Conservation (phyloP, 441 rosid genomes). For the Eruca vesicaria region DNA sequence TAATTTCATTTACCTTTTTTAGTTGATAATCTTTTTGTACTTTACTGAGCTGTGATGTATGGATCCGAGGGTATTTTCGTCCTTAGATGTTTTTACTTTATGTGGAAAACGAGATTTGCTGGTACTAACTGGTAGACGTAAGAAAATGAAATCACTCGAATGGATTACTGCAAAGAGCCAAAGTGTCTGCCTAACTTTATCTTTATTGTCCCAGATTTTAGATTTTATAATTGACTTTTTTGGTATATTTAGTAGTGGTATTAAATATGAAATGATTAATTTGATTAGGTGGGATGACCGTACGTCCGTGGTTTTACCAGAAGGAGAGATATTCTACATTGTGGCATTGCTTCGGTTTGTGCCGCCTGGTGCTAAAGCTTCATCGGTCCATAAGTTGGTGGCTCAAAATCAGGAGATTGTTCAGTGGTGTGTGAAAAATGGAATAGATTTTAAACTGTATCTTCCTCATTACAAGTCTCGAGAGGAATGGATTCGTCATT, state of each 20-base stretch:
- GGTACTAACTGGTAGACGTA: slow-evolving; percentile 16
- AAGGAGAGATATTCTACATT: slow-evolving; percentile 76
- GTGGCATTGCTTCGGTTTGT: slow-evolving; percentile 82
- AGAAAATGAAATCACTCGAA: slow-evolving; percentile 18
- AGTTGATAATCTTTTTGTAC: slow-evolving; percentile 6
- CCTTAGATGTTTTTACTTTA: not conserved
- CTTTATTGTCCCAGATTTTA: not conserved
- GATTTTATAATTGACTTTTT: not conserved
- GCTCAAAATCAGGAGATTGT: slow-evolving; percentile 66
- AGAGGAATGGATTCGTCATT: slow-evolving; percentile 82
- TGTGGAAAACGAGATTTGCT: slow-evolving; percentile 43
- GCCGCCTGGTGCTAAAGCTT: slow-evolving; percentile 36
- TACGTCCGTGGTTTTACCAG: slow-evolving; percentile 66
- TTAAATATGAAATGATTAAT: not conserved
- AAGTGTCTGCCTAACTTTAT: not conserved
- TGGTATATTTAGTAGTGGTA: not conserved
- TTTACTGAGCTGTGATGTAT: not conserved
- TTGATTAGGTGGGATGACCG: slow-evolving; percentile 67
- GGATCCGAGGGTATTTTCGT: slow-evolving; percentile 37
- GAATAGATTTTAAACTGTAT: slow-evolving; percentile 75
- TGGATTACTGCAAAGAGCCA: slow-evolving; percentile 6
- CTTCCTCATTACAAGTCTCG: slow-evolving; percentile 76
- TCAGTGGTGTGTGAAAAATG: slow-evolving; percentile 44
- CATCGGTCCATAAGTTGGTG: slow-evolving; percentile 51
- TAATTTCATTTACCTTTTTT: not conserved